Percentiles rank a stretch among this genome's conserved stretches.
These are phyloP conservation scores for Tulasnella sp. DNA, from an alignment of 768 basidiomycete species.

Conservation along the genomic window DNA sequence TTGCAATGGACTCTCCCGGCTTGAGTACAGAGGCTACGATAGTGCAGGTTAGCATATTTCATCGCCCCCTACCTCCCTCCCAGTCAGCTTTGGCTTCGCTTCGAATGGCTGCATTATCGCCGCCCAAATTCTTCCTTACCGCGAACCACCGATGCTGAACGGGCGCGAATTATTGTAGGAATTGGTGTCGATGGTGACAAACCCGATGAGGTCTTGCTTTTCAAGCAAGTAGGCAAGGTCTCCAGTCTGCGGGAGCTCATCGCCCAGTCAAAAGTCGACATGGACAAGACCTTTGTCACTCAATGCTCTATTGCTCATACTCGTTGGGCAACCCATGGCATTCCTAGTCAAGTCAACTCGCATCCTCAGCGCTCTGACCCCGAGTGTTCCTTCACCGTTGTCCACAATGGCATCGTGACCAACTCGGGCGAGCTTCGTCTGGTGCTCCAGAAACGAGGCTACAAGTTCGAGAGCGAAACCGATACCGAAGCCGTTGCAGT, in stretches of 20 bases:
- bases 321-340: constrained; percentile 98
- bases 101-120: constrained; percentile 4
- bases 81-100: neutral
- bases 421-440: constrained; percentile 85
- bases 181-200: constrained; percentile 91
- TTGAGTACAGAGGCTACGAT: constrained; percentile 99
- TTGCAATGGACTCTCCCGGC: constrained; percentile 84
- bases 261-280: constrained; percentile 67
- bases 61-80: constrained; percentile 1
- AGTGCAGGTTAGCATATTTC: constrained; percentile 59
- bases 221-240: constrained; percentile 99
- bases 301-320: constrained; percentile 99
- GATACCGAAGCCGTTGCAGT: constrained; percentile 98
- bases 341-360: constrained; percentile 85
- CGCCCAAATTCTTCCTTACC: neutral
- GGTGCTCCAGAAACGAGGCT: constrained; percentile 95
- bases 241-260: constrained; percentile 90
- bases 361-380: constrained; percentile 90
- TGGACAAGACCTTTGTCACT: constrained; percentile 73
- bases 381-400: constrained; percentile 81
- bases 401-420: constrained; percentile 99
- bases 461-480: constrained; percentile 91
- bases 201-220: constrained; percentile 72
- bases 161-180: constrained; percentile 46
- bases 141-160: neutral